phyloP scores from a whole-genome alignment of 495 filamentous ascomycete species.

The Annulohypoxylon bovei region DNA sequence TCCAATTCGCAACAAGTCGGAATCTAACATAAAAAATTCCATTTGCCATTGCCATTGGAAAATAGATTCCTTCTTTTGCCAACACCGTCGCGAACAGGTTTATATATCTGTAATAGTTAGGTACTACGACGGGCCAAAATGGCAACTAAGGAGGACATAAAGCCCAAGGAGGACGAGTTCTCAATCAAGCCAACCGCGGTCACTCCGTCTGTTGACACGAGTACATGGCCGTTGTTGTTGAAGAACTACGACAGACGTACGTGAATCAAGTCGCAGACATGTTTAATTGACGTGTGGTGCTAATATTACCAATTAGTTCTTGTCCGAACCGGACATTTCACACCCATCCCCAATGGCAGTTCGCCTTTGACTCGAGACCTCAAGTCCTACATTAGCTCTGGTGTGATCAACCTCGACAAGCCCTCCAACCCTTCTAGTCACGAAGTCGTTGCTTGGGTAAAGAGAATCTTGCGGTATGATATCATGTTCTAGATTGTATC shows the following conservation, averaged over 20 bases:
- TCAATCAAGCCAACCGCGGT: slow-evolving; percentile 86
- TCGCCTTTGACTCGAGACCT: slow-evolving; percentile 89
- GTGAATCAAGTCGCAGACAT: slow-evolving; percentile 22
- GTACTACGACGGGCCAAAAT: slow-evolving; percentile 53
- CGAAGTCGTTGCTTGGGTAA: slow-evolving; percentile 98
- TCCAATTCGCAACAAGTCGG: slow-evolving; percentile 26
- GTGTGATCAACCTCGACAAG: slow-evolving; percentile 99
- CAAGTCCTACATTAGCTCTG: slow-evolving; percentile 93
- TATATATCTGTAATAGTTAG: slow-evolving; percentile 12
- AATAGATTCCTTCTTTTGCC: slow-evolving; percentile 15
- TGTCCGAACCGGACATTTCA: slow-evolving; percentile 90
- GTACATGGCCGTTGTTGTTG: slow-evolving; percentile 86
- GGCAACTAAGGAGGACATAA: slow-evolving; percentile 68
- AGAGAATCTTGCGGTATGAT: slow-evolving; percentile 87
- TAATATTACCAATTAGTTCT: slow-evolving; percentile 66
- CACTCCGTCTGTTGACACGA: slow-evolving; percentile 76
- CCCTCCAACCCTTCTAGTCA: slow-evolving; percentile 97
- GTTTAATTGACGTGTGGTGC: not conserved
- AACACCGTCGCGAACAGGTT: slow-evolving; percentile 32
- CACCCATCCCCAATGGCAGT: slow-evolving; percentile 89
- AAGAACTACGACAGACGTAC: slow-evolving; percentile 83
- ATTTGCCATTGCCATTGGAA: slow-evolving; percentile 36
- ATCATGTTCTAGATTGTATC: not conserved
- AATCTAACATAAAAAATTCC: slow-evolving; percentile 17
- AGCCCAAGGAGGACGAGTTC: slow-evolving; percentile 75